Evolutionary conservation across 2,329 filamentous ascomycete genomes (phyloP).

Genomic region (Cladophialophora immunda): DNA sequence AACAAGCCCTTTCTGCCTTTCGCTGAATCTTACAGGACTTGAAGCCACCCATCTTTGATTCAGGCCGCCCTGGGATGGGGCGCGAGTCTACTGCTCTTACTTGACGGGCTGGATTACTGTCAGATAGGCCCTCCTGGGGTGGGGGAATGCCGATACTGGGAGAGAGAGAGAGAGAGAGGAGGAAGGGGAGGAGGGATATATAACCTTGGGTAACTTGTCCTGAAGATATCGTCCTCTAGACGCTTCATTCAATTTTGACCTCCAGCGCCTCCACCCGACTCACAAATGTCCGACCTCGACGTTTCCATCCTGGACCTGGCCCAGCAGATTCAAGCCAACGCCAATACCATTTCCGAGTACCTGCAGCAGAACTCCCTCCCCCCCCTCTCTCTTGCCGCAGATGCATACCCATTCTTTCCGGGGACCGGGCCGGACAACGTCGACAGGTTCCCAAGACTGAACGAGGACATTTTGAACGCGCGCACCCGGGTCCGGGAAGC

Average conservation of each 20-base stretch:
- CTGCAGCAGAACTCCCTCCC: slow-evolving; percentile 19
- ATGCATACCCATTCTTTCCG: slow-evolving; percentile 27
- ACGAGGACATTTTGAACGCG: slow-evolving; percentile 12
- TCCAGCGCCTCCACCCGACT: neutral
- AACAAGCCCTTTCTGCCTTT: neutral
- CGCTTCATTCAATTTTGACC: neutral
- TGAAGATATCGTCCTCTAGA: neutral
- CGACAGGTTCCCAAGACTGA: slow-evolving; percentile 7
- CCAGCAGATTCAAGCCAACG: slow-evolving; percentile 5
- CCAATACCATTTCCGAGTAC: slow-evolving; percentile 12
- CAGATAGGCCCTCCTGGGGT: neutral
- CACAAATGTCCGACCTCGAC: slow-evolving; percentile 1
- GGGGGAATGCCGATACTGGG: neutral
- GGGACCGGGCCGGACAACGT: slow-evolving; percentile 15
- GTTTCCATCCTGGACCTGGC: slow-evolving; percentile 19
- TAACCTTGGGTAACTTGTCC: neutral
- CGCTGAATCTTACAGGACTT: neutral
- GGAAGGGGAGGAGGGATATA: neutral
- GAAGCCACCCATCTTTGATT: neutral
- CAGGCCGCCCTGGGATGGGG: neutral
- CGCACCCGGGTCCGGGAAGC: slow-evolving; percentile 13
- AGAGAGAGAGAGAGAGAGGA: no score
- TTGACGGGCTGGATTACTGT: neutral
- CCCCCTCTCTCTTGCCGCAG: slow-evolving; percentile 10
- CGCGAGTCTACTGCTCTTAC: no score